Conservation (phyloP, 345 rosid species). For the Alliaria petiolata region DNA sequence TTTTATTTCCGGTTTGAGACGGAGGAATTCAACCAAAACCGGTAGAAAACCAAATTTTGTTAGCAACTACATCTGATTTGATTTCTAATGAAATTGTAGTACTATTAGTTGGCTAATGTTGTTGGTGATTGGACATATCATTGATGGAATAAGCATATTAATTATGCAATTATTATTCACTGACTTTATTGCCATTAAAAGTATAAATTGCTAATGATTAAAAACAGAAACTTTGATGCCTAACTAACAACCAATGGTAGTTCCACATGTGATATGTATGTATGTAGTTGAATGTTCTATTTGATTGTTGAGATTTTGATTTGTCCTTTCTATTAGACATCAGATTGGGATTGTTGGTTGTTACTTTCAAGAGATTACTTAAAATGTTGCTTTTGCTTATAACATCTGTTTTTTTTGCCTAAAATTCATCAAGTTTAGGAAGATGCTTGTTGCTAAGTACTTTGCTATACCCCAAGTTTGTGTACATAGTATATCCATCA, state of each 20-base stretch:
- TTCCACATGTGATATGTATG: background rate
- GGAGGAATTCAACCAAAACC: background rate
- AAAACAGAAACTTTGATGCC: background rate
- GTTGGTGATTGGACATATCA: constrained; percentile 5
- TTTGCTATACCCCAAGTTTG: background rate
- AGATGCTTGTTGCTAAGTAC: background rate
- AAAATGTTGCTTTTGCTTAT: background rate
- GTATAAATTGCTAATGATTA: constrained; percentile 8
- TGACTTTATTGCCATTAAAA: background rate
- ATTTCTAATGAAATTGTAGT: background rate
- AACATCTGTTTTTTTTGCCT: background rate
- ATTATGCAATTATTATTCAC: background rate
- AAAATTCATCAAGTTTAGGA: background rate
- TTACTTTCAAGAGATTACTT: background rate
- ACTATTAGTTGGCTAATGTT: background rate
- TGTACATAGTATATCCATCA: too few species aligned
- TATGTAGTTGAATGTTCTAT: background rate
- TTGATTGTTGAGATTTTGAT: background rate
- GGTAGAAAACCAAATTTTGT: background rate
- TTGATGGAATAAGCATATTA: constrained; percentile 11
- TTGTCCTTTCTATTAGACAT: background rate
- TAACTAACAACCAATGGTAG: constrained; percentile 4
- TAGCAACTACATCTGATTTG: background rate
- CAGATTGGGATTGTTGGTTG: background rate
- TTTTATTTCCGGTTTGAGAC: background rate